Conservation (phyloP, 2,329 filamentous ascomycete genomes). For the Ilyonectria robusta region DNA sequence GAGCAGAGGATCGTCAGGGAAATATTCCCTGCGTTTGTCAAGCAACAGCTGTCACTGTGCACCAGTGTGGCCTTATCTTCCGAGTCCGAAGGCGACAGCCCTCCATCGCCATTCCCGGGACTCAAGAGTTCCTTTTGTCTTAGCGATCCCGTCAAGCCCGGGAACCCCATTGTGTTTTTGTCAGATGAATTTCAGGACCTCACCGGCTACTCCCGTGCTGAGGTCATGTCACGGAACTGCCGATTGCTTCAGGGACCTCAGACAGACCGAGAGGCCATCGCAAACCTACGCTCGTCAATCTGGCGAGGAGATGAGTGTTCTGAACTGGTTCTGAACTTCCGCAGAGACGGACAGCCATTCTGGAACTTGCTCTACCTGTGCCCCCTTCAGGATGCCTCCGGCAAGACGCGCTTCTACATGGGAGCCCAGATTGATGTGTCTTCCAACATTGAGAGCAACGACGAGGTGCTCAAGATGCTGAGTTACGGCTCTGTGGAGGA, state of each 20-base stretch:
- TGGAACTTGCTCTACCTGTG: slow-evolving; percentile 71
- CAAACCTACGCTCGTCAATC: slow-evolving; percentile 59
- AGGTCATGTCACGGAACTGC: slow-evolving; percentile 65
- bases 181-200: slow-evolving; percentile 67
- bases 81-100: slow-evolving; percentile 48
- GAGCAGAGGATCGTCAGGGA: slow-evolving; percentile 61
- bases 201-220: slow-evolving; percentile 63
- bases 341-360: slow-evolving; percentile 65
- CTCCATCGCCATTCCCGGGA: slow-evolving; percentile 61
- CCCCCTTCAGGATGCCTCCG: slow-evolving; percentile 64
- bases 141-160: slow-evolving; percentile 64
- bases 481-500: slow-evolving; percentile 52
- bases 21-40: slow-evolving; percentile 67
- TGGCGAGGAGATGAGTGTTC: slow-evolving; percentile 60
- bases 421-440: slow-evolving; percentile 72
- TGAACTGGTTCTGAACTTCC: slow-evolving; percentile 67
- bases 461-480: slow-evolving; percentile 66
- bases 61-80: slow-evolving; percentile 61
- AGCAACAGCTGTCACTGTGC: slow-evolving; percentile 63
- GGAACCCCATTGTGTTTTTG: slow-evolving; percentile 65
- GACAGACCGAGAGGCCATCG: slow-evolving; percentile 59
- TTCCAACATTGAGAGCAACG: slow-evolving; percentile 63
- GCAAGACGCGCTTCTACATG: slow-evolving; percentile 66
- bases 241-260: slow-evolving; percentile 64
- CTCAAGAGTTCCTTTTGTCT: slow-evolving; percentile 72